These are phyloP conservation scores for Elongisporangium undulatum DNA, from an alignment of 352 stramenopile genomes.

Conservation along the genomic window DNA sequence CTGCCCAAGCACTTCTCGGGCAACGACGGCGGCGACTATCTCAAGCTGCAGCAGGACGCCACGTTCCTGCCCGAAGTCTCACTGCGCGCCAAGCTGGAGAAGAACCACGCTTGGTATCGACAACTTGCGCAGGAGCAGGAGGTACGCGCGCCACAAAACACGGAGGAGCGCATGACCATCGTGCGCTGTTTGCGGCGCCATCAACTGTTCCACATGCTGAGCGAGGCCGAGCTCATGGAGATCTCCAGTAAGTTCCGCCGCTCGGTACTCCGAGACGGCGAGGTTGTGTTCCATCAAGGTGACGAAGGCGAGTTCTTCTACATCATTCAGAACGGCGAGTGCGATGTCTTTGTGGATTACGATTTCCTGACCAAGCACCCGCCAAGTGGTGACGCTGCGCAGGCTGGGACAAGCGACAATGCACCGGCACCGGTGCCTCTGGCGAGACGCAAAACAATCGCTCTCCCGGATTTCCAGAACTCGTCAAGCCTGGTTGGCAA, in stretches of 20 bases:
- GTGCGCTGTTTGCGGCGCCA: slow-evolving; percentile 69
- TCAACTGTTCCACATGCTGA: slow-evolving; percentile 78
- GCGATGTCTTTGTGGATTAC: slow-evolving; percentile 83
- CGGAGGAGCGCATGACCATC: slow-evolving; percentile 38
- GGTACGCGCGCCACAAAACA: slow-evolving; percentile 23
- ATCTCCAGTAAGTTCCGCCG: slow-evolving; percentile 59
- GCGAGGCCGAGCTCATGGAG: slow-evolving; percentile 52
- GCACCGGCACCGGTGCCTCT: slow-evolving; percentile 20
- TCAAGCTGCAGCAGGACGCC: slow-evolving; percentile 76
- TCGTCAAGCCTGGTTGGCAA: slow-evolving; percentile 51
- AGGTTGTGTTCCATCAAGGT: slow-evolving; percentile 87
- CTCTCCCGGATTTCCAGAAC: slow-evolving; percentile 62
- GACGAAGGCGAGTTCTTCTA: slow-evolving; percentile 73
- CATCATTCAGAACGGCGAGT: slow-evolving; percentile 73
- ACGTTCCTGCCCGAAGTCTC: slow-evolving; percentile 71
- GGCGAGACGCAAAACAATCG: slow-evolving; percentile 63
- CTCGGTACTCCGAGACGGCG: slow-evolving; percentile 40
- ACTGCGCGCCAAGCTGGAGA: slow-evolving; percentile 32
- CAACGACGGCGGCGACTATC: slow-evolving; percentile 44
- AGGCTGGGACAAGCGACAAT: slow-evolving; percentile 3
- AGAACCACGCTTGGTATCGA: slow-evolving; percentile 22
- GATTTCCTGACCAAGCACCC: slow-evolving; percentile 42
- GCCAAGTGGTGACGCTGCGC: slow-evolving; percentile 11
- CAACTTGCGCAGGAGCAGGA: slow-evolving; percentile 25
- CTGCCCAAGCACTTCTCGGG: slow-evolving; percentile 83